phyloP scores from a whole-genome alignment of 2,329 filamentous ascomycete species.

The Cladobotryum mycophilum region DNA sequence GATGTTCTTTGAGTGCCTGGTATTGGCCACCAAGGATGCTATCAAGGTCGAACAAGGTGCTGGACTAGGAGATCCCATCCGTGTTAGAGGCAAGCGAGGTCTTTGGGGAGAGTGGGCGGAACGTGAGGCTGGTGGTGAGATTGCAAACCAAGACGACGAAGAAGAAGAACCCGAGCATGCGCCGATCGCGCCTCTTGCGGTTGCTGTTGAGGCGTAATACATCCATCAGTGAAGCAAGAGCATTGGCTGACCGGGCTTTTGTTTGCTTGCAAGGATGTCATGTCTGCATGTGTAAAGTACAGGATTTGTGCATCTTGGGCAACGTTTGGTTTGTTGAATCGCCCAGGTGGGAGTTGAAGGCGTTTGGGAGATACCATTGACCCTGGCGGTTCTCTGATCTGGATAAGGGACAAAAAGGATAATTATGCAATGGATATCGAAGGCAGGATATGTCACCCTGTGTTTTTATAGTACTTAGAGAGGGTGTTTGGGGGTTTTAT shows the following conservation, averaged over 20 bases:
- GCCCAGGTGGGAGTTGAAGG: slow-evolving; percentile 29
- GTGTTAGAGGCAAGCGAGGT: slow-evolving; percentile 85
- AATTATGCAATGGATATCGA: slow-evolving; percentile 12
- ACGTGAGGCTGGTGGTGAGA: slow-evolving; percentile 58
- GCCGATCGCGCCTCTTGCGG: slow-evolving; percentile 24
- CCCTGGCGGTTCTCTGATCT: slow-evolving; percentile 18
- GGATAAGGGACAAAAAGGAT: slow-evolving; percentile 19
- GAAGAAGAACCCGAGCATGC: slow-evolving; percentile 33
- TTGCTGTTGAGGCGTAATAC: slow-evolving; percentile 33
- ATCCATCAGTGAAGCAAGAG: background rate
- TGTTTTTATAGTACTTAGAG: slow-evolving; percentile 6
- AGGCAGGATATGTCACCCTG: background rate
- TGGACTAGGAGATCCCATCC: slow-evolving; percentile 70
- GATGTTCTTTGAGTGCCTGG: slow-evolving; percentile 98
- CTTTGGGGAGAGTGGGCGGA: slow-evolving; percentile 98
- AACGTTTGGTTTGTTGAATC: slow-evolving; percentile 22
- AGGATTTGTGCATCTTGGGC: slow-evolving; percentile 28
- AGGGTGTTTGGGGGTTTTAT: slow-evolving; percentile 2
- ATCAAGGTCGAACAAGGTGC: slow-evolving; percentile 89
- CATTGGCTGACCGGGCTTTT: slow-evolving; percentile 4
- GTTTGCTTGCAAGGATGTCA: slow-evolving; percentile 16
- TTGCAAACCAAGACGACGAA: slow-evolving; percentile 39
- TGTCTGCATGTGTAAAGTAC: slow-evolving; percentile 29
- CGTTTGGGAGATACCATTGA: slow-evolving; percentile 36
- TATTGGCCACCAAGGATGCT: slow-evolving; percentile 94